Base-by-base conservation (phyloP, 495 filamentous ascomycete species). In the Hyphodiscus hymeniophilus region DNA sequence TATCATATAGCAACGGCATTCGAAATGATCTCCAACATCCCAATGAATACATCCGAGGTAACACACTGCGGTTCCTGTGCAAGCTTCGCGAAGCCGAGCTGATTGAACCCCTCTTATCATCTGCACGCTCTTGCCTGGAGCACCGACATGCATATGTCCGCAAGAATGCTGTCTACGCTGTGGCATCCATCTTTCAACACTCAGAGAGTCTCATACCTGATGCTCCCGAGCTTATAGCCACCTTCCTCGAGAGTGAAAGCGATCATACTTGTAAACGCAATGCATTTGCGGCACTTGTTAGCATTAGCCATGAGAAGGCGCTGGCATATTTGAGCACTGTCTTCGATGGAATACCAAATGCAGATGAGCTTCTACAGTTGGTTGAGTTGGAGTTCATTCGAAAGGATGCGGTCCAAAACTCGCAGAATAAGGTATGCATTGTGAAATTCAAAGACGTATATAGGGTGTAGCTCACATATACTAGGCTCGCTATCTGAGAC, bases 241-340 rank as follows among this genome's bases (percentile, higher is more conserved):
- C 77, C 0, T 97, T 97, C 75, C 77, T 99, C 38, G 88, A 91
- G 50, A 75, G 77, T 33, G 94, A 99, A 68, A 95, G 77, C 53
- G 94, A 99, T 63, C 76, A 85, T 47, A 97, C 94, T 13, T 97
- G 91, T 82, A 97, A 95, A 75, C 78, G 94, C 56, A 99, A 99
- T 66, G 94, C 91, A 20, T 99, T 97, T 54, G 88, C 88, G 35
- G 91, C 94, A 7, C 74, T 99, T 30, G 77, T 82, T 58, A 82
- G 81, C 53, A 94, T 97, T 62, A 94, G 83, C 66, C 94, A 96
- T 66, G 84, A 94, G 45, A 94, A 87, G 63, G 88, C 94, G 0
- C 67, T 95, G 28, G 87, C 87, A 55, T 99, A 91, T 63, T 74
- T 99, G 30, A 84, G 79, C 65, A 76, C 79, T n/a, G 86, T 89